Evolutionary conservation across 257 asterid species (phyloP).

Genomic region (Fraxinus excelsior): DNA sequence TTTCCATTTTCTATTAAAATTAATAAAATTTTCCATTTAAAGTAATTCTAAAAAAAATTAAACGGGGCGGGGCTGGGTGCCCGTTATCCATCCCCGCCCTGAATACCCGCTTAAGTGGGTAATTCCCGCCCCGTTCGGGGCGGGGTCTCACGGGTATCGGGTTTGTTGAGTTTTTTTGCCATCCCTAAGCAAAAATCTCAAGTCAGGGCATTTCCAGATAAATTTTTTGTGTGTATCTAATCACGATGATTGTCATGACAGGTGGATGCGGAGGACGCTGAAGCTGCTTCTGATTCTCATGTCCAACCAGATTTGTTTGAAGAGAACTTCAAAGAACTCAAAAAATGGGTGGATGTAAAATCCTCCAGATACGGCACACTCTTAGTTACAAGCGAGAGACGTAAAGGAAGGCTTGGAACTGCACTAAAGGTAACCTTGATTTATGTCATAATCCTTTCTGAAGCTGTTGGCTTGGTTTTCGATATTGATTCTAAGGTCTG

Average conservation of each 20-base stretch:
- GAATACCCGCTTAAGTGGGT: no score
- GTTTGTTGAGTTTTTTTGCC: no score
- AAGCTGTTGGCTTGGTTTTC: background rate
- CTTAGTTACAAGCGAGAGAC: slow-evolving; percentile 66
- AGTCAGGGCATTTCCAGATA: background rate
- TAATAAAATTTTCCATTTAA: no score
- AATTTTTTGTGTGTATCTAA: background rate
- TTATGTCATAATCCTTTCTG: background rate
- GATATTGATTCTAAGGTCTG: background rate
- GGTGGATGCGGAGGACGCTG: slow-evolving; percentile 41
- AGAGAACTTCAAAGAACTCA: slow-evolving; percentile 85
- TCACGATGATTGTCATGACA: slow-evolving; percentile 33
- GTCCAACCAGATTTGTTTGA: slow-evolving; percentile 56
- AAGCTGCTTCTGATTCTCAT: slow-evolving; percentile 45
- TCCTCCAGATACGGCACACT: slow-evolving; percentile 74
- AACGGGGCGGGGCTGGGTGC: no score
- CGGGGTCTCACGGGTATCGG: no score
- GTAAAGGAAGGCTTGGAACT: slow-evolving; percentile 75
- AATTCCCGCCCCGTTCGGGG: no score
- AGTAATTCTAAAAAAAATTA: no score
- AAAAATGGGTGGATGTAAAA: slow-evolving; percentile 84
- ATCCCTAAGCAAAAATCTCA: background rate
- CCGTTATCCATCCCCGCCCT: no score
- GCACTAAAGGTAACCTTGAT: slow-evolving; percentile 71
- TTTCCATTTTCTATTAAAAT: no score